Evolutionary conservation across 768 basidiomycete genomes (phyloP).

Genomic region (Cystofilobasidium bisporidii): DNA sequence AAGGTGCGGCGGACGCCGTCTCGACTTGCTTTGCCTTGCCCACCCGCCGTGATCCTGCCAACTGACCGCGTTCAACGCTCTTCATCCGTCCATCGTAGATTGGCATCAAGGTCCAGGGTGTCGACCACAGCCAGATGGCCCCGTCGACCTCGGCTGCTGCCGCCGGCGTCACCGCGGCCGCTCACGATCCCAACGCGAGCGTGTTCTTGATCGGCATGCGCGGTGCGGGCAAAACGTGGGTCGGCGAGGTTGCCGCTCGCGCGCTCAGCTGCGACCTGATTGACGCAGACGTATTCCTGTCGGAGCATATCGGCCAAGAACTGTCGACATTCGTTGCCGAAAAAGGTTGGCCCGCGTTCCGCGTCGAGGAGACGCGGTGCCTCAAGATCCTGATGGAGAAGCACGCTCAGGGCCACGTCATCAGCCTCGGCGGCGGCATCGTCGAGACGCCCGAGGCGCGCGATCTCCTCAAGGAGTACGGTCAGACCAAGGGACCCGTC

Average conservation of each 20-base stretch:
- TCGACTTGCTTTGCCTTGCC: too few species aligned
- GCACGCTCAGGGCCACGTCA: constrained; percentile 55
- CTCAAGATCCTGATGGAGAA: constrained; percentile 57
- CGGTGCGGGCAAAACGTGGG: constrained; percentile 85
- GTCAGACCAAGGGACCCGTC: constrained; percentile 55
- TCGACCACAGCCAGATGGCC: constrained; percentile 45
- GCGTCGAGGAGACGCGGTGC: constrained; percentile 61
- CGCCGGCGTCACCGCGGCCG: not conserved
- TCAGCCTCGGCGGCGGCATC: constrained; percentile 89
- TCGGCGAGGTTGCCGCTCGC: constrained; percentile 66
- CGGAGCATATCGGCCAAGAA: constrained; percentile 48
- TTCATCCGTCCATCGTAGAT: constrained; percentile 50
- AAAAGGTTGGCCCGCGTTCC: constrained; percentile 83
- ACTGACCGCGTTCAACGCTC: not conserved
- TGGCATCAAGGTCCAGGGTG: constrained; percentile 74
- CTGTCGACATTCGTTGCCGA: constrained; percentile 69
- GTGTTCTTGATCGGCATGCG: constrained; percentile 89
- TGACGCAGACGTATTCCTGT: constrained; percentile 78
- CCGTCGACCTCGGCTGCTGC: constrained; percentile 20
- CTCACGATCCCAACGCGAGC: constrained; percentile 35
- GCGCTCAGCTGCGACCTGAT: constrained; percentile 63
- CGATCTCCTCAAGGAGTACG: constrained; percentile 59
- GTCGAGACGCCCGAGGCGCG: constrained; percentile 75
- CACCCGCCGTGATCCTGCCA: too few species aligned
- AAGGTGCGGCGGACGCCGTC: too few species aligned